phyloP scores from a whole-genome alignment of 805 yeast genomes.

The Torulaspora delbrueckii region DNA sequence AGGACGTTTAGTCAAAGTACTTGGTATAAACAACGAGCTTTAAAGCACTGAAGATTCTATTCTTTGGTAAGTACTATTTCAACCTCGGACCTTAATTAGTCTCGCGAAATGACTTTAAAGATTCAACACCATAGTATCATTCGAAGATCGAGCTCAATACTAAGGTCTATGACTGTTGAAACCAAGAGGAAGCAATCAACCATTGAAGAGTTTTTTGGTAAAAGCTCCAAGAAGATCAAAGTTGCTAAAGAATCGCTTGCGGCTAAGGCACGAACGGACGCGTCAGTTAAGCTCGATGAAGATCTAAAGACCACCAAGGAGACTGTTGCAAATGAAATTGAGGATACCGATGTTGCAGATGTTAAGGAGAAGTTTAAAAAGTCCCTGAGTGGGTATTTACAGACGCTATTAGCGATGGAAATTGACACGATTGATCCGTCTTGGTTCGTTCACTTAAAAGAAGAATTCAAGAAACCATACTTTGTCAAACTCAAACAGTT shows the following conservation, averaged over 20 bases:
- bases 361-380: conserved; percentile 11
- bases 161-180: conserved; percentile 10
- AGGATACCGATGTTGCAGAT: background rate
- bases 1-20: too few species aligned
- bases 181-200: conserved; percentile 14
- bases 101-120: background rate
- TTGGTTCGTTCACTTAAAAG: conserved; percentile 69
- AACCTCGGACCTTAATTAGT: background rate
- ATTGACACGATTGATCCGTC: conserved; percentile 62
- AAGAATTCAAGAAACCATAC: conserved; percentile 79
- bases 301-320: background rate
- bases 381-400: conserved; percentile 13
- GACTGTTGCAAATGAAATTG: background rate
- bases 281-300: conserved; percentile 5
- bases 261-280: conserved; percentile 3
- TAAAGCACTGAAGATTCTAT: background rate
- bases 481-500: conserved; percentile 69
- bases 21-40: background rate
- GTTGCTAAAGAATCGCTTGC: background rate
- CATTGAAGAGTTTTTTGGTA: conserved; percentile 19
- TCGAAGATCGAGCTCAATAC: background rate
- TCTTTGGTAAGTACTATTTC: background rate
- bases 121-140: background rate
- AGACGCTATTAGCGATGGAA: conserved; percentile 55
- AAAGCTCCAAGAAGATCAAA: conserved; percentile 11